Conservation (phyloP, 352 stramenopile species). For the Phytophthora fragariae region DNA sequence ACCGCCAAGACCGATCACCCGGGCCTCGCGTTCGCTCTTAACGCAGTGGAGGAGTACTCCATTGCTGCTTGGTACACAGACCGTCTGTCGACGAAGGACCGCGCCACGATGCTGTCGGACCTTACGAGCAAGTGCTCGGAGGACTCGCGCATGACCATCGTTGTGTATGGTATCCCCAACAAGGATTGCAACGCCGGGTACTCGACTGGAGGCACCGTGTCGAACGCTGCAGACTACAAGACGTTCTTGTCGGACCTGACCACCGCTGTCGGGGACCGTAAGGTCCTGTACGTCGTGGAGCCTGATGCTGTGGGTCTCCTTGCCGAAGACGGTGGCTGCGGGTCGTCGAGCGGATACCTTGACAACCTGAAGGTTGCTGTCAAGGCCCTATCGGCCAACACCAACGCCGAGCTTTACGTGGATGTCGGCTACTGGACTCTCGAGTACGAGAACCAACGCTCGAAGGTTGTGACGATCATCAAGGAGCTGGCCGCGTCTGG, state of each 20-base stretch:
- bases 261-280: slow-evolving; percentile 49
- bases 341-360: slow-evolving; percentile 44
- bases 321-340: slow-evolving; percentile 55
- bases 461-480: slow-evolving; percentile 36
- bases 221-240: slow-evolving; percentile 53
- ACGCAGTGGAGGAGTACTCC: slow-evolving; percentile 40
- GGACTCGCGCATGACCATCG: slow-evolving; percentile 49
- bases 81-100: slow-evolving; percentile 38
- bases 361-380: slow-evolving; percentile 59
- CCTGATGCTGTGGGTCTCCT: slow-evolving; percentile 67
- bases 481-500: slow-evolving; percentile 39
- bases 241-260: slow-evolving; percentile 54
- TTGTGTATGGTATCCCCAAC: slow-evolving; percentile 78
- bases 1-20: slow-evolving; percentile 41
- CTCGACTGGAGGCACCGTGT: slow-evolving; percentile 51
- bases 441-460: slow-evolving; percentile 25
- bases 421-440: slow-evolving; percentile 73
- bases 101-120: slow-evolving; percentile 29
- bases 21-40: slow-evolving; percentile 45
- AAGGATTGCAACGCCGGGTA: slow-evolving; percentile 74
- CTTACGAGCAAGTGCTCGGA: slow-evolving; percentile 42
- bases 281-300: slow-evolving; percentile 79
- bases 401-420: slow-evolving; percentile 69
- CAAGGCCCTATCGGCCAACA: slow-evolving; percentile 49
- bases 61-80: slow-evolving; percentile 69